phyloP scores from a whole-genome alignment of 1,284 basidiomycete genomes.

The Cryptococcus sp. region DNA sequence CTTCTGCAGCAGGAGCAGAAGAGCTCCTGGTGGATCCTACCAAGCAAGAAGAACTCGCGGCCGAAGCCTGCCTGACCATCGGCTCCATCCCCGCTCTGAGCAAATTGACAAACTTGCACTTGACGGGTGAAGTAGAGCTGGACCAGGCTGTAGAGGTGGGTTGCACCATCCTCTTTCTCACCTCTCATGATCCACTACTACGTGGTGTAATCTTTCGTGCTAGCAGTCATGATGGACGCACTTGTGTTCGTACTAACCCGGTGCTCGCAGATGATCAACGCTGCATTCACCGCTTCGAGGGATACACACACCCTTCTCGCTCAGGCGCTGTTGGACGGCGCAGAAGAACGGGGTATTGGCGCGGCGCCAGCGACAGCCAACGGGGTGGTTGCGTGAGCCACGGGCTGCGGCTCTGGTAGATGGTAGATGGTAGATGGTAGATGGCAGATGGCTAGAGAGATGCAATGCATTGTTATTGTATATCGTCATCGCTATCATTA shows the following conservation, averaged over 20 bases:
- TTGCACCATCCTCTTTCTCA: slow-evolving; percentile 1
- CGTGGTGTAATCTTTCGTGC: background rate
- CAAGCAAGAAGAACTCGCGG: slow-evolving; percentile 60
- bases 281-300: slow-evolving; percentile 26
- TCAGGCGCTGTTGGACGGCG: slow-evolving; percentile 35
- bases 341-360: slow-evolving; percentile 17
- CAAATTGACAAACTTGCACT: slow-evolving; percentile 78
- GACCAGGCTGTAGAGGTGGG: slow-evolving; percentile 41
- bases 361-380: background rate
- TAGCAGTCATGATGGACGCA: background rate
- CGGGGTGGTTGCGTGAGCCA: too few relatives aligned
- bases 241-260: too few relatives aligned
- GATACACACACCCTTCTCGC: slow-evolving; percentile 37
- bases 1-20: background rate
- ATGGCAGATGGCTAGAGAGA: too few relatives aligned
- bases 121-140: slow-evolving; percentile 62
- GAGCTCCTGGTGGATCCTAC: slow-evolving; percentile 74
- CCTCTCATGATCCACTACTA: background rate
- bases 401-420: too few relatives aligned
- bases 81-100: slow-evolving; percentile 88
- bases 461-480: too few relatives aligned
- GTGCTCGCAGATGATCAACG: slow-evolving; percentile 38
- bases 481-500: too few relatives aligned
- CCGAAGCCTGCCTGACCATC: slow-evolving; percentile 67
- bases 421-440: too few relatives aligned